Evolutionary conservation across 441 rosid species (phyloP).

Genomic region (Hura crepitans): DNA sequence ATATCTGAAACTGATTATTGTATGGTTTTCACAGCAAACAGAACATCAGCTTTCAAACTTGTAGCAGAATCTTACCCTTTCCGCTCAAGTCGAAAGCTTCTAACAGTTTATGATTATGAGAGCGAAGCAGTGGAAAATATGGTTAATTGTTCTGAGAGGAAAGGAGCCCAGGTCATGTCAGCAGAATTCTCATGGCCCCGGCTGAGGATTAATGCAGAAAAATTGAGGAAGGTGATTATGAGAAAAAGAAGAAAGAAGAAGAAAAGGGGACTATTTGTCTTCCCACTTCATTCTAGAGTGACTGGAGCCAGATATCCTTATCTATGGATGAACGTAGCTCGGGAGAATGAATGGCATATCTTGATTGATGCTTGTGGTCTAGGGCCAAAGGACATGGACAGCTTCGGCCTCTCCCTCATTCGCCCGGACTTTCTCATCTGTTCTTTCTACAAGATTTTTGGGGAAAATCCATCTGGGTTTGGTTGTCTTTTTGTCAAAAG

Average conservation of each 20-base stretch:
- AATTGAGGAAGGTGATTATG: slow-evolving; percentile 53
- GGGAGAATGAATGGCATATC: slow-evolving; percentile 88
- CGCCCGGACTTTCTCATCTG: slow-evolving; percentile 82
- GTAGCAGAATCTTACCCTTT: slow-evolving; percentile 85
- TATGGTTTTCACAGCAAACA: slow-evolving; percentile 84
- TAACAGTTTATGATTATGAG: slow-evolving; percentile 80
- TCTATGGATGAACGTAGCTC: slow-evolving; percentile 79
- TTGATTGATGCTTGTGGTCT: slow-evolving; percentile 83
- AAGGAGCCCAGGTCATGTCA: slow-evolving; percentile 64
- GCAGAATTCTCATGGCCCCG: slow-evolving; percentile 92
- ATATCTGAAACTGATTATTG: slow-evolving; percentile 67
- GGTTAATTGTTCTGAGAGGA: slow-evolving; percentile 52
- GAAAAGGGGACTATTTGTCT: slow-evolving; percentile 74
- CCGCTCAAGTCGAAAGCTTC: slow-evolving; percentile 49
- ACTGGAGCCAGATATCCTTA: slow-evolving; percentile 86
- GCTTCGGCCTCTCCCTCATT: slow-evolving; percentile 73
- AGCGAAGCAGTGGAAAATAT: slow-evolving; percentile 80
- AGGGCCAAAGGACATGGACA: slow-evolving; percentile 91
- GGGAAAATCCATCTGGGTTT: slow-evolving; percentile 88
- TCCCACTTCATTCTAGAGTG: slow-evolving; percentile 81
- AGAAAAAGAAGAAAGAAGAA: slow-evolving; percentile 45
- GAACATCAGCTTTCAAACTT: slow-evolving; percentile 83
- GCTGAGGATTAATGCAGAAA: slow-evolving; percentile 60
- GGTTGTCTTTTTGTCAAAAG: slow-evolving; percentile 89
- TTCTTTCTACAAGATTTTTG: slow-evolving; percentile 85